Evolutionary conservation across 352 stramenopile species (phyloP).

Genomic region (Pythium aristosporum): DNA sequence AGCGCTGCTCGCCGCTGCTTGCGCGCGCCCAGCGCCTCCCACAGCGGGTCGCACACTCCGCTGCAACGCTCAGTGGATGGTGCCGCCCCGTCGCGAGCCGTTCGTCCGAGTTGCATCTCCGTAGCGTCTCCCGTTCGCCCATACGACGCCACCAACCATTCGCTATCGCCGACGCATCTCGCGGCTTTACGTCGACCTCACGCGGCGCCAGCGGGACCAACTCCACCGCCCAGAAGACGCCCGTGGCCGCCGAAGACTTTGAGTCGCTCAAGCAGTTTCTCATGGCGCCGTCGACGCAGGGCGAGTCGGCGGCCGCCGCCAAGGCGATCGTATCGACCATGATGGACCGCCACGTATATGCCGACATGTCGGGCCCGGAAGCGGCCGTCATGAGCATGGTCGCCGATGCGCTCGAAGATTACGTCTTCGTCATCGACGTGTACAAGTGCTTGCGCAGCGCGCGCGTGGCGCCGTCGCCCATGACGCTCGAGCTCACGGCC

Average conservation of each 20-base stretch:
- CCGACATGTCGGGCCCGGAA: conserved; percentile 67
- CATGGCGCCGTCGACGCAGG: conserved; percentile 38
- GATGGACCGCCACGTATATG: conserved; percentile 62
- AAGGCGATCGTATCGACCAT: conserved; percentile 45
- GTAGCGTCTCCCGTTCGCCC: neutral
- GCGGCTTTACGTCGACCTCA: conserved; percentile 9
- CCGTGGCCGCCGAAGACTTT: conserved; percentile 48
- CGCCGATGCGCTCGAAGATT: conserved; percentile 55
- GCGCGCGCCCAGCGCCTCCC: conserved; percentile 16
- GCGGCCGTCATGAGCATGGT: conserved; percentile 82
- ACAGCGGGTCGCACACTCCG: neutral
- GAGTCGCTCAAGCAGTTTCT: conserved; percentile 66
- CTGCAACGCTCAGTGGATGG: neutral
- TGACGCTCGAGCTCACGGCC: conserved; percentile 68
- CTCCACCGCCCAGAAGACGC: conserved; percentile 7
- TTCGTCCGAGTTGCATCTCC: conserved; percentile 4
- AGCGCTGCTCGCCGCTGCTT: conserved; percentile 16
- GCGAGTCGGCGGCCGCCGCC: conserved; percentile 31
- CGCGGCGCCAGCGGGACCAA: neutral
- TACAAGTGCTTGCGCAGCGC: conserved; percentile 58
- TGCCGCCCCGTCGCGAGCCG: neutral
- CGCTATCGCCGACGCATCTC: neutral
- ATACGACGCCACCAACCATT: neutral
- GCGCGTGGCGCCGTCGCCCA: conserved; percentile 56
- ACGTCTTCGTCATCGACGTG: conserved; percentile 53